Conservation (phyloP, 768 basidiomycete species). For the Dentipellis sp. region DNA sequence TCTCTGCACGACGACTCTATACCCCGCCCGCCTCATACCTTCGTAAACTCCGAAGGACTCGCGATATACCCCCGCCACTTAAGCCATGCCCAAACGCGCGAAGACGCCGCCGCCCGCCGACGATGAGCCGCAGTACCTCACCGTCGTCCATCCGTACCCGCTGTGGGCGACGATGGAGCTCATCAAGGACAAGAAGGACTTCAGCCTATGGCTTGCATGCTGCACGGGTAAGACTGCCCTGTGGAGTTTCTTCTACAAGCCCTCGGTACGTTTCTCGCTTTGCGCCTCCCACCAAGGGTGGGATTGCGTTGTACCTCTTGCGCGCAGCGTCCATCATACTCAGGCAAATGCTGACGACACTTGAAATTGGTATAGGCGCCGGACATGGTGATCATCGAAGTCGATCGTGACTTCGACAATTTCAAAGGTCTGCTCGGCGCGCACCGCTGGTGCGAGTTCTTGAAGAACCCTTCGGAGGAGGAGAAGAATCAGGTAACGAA, state of each 20-base stretch:
- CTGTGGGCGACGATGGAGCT: constrained; percentile 32
- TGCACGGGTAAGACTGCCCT: constrained; percentile 26
- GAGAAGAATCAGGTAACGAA: constrained; percentile 20
- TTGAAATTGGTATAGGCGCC: constrained; percentile 23
- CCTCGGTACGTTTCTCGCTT: constrained; percentile 26
- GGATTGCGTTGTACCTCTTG: not conserved
- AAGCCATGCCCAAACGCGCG: constrained; percentile 31
- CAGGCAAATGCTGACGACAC: too few relatives aligned
- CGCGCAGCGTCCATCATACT: not conserved
- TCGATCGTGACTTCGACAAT: constrained; percentile 22
- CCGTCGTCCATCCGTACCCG: constrained; percentile 37
- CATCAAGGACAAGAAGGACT: constrained; percentile 25
- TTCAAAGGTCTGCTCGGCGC: constrained; percentile 31
- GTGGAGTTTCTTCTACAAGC: constrained; percentile 35
- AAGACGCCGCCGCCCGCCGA: constrained; percentile 32
- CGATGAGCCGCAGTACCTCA: constrained; percentile 36
- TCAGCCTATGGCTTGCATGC: constrained; percentile 35
- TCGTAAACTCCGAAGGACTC: too few relatives aligned
- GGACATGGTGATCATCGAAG: constrained; percentile 36
- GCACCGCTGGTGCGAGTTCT: constrained; percentile 34
- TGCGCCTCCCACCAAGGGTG: not conserved
- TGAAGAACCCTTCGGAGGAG: constrained; percentile 22
- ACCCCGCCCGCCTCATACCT: too few relatives aligned
- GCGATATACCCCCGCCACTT: too few relatives aligned
- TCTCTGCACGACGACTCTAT: too few relatives aligned